Evolutionary conservation across 2,329 filamentous ascomycete species (phyloP).

Genomic region (Penicillium sp.): DNA sequence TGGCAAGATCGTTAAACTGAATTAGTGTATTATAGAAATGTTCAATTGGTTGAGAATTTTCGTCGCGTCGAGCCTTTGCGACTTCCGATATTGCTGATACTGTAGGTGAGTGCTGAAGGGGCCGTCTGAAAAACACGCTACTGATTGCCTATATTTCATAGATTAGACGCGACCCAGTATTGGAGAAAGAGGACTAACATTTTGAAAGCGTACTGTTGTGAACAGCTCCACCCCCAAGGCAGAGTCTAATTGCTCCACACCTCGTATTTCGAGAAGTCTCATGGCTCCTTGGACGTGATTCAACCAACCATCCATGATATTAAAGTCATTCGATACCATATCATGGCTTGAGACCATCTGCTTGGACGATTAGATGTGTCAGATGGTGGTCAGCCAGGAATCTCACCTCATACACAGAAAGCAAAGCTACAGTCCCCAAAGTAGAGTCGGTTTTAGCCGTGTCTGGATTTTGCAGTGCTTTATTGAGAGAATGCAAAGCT

Average conservation of each 20-base stretch:
- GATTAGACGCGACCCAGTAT: neutral
- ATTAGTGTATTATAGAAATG: slow-evolving; percentile 13
- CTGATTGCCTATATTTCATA: slow-evolving; percentile 5
- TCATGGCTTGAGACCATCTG: neutral
- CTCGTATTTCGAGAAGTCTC: slow-evolving; percentile 16
- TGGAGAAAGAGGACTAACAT: slow-evolving; percentile 1
- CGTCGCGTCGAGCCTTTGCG: neutral
- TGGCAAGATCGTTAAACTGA: slow-evolving; percentile 11
- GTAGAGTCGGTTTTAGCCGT: slow-evolving; percentile 14
- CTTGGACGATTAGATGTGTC: neutral
- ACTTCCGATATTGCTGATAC: slow-evolving; percentile 9
- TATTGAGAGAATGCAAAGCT: slow-evolving; percentile 12
- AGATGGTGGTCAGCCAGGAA: neutral
- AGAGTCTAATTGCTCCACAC: slow-evolving; percentile 9
- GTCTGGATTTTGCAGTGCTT: slow-evolving; percentile 6
- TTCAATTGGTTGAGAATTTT: neutral
- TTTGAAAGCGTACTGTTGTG: slow-evolving; percentile 5
- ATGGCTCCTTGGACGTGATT: slow-evolving; percentile 14
- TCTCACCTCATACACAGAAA: slow-evolving; percentile 19
- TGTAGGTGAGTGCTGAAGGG: slow-evolving; percentile 2
- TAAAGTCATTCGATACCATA: neutral
- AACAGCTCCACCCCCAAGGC: slow-evolving; percentile 7
- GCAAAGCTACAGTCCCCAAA: slow-evolving; percentile 14
- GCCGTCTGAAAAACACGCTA: slow-evolving; percentile 9
- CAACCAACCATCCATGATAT: slow-evolving; percentile 8